phyloP scores from a whole-genome alignment of 2,329 filamentous ascomycete species.

The Phialophora chinensis region DNA sequence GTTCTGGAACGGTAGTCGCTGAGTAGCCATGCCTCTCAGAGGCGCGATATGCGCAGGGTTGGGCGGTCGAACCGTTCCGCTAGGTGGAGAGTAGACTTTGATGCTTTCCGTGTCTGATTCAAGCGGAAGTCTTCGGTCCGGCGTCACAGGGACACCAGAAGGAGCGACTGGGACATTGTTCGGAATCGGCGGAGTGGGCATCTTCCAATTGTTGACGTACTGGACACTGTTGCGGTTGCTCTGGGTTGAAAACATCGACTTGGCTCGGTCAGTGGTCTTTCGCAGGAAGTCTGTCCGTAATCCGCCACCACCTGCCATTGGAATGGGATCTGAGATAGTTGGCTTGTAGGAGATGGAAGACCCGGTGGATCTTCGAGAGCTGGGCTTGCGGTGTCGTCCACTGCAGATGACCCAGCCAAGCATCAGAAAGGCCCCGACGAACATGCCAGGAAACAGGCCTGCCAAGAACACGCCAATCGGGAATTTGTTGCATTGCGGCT shows the following conservation, averaged over 20 bases:
- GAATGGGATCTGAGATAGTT: constrained; percentile 38
- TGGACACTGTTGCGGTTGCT: constrained; percentile 27
- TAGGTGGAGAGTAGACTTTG: constrained; percentile 53
- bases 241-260: constrained; percentile 39
- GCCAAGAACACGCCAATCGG: constrained; percentile 50
- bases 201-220: constrained; percentile 36
- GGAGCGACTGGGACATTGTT: constrained; percentile 31
- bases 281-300: constrained; percentile 48
- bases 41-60: constrained; percentile 34
- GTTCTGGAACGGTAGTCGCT: constrained; percentile 23
- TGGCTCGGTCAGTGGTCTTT: constrained; percentile 45
- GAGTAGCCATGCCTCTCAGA: constrained; percentile 35
- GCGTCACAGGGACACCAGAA: constrained; percentile 41
- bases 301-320: constrained; percentile 40
- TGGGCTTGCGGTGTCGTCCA: constrained; percentile 40
- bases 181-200: constrained; percentile 38
- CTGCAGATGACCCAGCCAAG: constrained; percentile 55
- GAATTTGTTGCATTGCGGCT: constrained; percentile 47
- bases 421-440: constrained; percentile 59
- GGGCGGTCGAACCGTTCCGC: constrained; percentile 39
- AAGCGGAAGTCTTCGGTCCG: constrained; percentile 37
- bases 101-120: constrained; percentile 53
- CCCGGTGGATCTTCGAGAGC: constrained; percentile 23
- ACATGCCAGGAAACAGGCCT: constrained; percentile 54
- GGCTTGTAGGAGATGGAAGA: constrained; percentile 36